phyloP scores from a whole-genome alignment of 1,284 basidiomycete species.

The Pterulicium gracile region DNA sequence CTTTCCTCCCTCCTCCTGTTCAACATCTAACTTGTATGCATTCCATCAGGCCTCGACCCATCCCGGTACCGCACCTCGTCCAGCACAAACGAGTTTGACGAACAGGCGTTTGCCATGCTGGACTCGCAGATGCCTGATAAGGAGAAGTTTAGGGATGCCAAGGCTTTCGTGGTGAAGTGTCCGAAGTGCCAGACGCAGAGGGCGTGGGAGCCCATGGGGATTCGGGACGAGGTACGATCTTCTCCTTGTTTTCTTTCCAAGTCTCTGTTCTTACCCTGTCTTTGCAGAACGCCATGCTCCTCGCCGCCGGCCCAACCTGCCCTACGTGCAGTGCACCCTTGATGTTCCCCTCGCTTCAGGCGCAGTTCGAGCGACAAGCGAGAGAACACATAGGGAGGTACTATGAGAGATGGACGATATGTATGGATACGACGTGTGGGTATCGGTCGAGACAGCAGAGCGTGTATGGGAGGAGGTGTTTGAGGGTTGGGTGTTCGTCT shows the following conservation, averaged over 20 bases:
- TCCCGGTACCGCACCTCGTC: slow-evolving; percentile 51
- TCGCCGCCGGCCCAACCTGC: slow-evolving; percentile 40
- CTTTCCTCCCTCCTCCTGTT: background rate
- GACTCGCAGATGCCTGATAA: slow-evolving; percentile 87
- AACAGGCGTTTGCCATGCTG: slow-evolving; percentile 69
- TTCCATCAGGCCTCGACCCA: slow-evolving; percentile 77
- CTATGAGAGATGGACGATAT: slow-evolving; percentile 85
- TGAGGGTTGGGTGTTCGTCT: slow-evolving; percentile 60
- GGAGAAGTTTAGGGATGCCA: slow-evolving; percentile 75
- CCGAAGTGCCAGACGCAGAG: slow-evolving; percentile 55
- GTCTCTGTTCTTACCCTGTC: slow-evolving; percentile 3
- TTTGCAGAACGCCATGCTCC: slow-evolving; percentile 36
- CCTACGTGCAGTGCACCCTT: slow-evolving; percentile 46
- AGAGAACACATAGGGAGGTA: slow-evolving; percentile 70
- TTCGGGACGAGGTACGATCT: slow-evolving; percentile 42
- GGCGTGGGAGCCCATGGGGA: slow-evolving; percentile 55
- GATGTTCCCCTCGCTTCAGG: slow-evolving; percentile 51
- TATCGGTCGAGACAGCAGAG: slow-evolving; percentile 84
- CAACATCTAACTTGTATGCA: slow-evolving; percentile 3
- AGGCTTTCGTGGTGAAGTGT: slow-evolving; percentile 66
- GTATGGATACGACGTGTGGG: slow-evolving; percentile 80
- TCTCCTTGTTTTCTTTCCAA: background rate
- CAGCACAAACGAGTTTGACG: slow-evolving; percentile 38
- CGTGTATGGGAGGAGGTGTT: slow-evolving; percentile 80
- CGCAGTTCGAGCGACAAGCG: slow-evolving; percentile 84